phyloP scores from a whole-genome alignment of 495 filamentous ascomycete species.

The Daldinia grandis region DNA sequence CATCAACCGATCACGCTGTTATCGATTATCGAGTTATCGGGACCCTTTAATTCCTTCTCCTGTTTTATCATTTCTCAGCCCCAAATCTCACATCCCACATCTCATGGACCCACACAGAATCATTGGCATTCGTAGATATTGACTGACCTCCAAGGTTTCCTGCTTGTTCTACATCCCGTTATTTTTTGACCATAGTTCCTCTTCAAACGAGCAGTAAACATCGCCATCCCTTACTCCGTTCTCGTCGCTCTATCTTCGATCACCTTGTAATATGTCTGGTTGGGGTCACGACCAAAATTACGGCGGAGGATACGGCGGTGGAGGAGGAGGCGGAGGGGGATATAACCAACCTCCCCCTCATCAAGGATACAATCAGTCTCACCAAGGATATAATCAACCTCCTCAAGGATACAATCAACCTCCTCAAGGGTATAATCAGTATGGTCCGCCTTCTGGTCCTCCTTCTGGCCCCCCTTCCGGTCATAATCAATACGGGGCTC shows the following conservation, averaged over 20 bases:
- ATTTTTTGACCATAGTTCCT: background rate
- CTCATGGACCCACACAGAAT: background rate
- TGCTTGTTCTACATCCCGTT: background rate
- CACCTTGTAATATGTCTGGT: slow-evolving; percentile 27
- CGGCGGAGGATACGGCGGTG: slow-evolving; percentile 33
- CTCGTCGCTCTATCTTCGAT: background rate
- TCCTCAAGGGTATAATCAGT: slow-evolving; percentile 44
- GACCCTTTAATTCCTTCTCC: background rate
- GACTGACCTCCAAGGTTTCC: background rate
- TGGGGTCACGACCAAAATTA: slow-evolving; percentile 39
- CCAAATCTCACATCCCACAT: slow-evolving; percentile 8
- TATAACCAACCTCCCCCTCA: slow-evolving; percentile 31
- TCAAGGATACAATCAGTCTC: background rate
- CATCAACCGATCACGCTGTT: slow-evolving; percentile 7
- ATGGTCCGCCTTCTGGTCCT: slow-evolving; percentile 16
- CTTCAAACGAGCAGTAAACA: background rate
- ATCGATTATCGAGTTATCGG: slow-evolving; percentile 2
- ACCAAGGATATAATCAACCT: slow-evolving; percentile 20
- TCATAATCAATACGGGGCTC: slow-evolving; percentile 41
- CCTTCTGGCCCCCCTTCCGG: slow-evolving; percentile 38
- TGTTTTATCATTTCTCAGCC: slow-evolving; percentile 17
- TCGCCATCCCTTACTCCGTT: background rate
- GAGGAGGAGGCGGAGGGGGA: slow-evolving; percentile 23
- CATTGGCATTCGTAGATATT: background rate
- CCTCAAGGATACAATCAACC: slow-evolving; percentile 44